Conservation (phyloP, 768 basidiomycete species). For the Termitomyces sp. region DNA sequence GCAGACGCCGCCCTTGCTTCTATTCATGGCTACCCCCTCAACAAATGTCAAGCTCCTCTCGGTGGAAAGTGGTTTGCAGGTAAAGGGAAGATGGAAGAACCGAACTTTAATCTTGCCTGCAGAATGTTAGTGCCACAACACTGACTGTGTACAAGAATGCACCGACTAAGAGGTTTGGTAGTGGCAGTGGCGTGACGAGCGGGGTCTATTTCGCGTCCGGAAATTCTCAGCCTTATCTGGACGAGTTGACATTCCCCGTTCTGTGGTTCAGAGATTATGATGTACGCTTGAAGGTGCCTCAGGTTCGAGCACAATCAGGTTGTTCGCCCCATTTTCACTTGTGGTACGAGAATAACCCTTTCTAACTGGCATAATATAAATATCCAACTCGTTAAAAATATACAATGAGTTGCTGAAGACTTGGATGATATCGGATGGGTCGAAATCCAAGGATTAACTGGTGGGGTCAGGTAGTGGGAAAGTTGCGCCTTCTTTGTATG, state of each 20-base stretch:
- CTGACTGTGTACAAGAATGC: slow-evolving; percentile 10
- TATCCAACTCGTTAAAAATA: neutral
- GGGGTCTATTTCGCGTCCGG: neutral
- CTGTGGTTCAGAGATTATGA: neutral
- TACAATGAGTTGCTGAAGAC: neutral
- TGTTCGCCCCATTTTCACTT: neutral
- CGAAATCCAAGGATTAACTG: neutral
- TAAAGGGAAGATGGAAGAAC: neutral
- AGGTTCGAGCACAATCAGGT: neutral
- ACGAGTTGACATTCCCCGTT: neutral
- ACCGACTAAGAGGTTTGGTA: neutral
- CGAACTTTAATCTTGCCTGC: neutral
- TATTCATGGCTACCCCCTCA: slow-evolving; percentile 12
- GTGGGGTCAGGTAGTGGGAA: slow-evolving; percentile 14
- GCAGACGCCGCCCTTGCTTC: slow-evolving; percentile 9
- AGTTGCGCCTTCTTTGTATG: slow-evolving; percentile 11
- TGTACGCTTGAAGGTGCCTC: neutral
- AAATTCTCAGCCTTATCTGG: neutral
- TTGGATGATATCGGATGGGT: neutral
- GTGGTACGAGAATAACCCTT: too few relatives aligned
- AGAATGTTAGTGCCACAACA: slow-evolving; percentile 5
- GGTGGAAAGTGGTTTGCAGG: slow-evolving; percentile 7
- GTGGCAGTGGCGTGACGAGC: slow-evolving; percentile 2
- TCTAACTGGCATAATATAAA: too few relatives aligned
- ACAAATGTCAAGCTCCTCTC: slow-evolving; percentile 6